Evolutionary conservation across 495 filamentous ascomycete species (phyloP).

Genomic region (Penicillium egyptiacum): DNA sequence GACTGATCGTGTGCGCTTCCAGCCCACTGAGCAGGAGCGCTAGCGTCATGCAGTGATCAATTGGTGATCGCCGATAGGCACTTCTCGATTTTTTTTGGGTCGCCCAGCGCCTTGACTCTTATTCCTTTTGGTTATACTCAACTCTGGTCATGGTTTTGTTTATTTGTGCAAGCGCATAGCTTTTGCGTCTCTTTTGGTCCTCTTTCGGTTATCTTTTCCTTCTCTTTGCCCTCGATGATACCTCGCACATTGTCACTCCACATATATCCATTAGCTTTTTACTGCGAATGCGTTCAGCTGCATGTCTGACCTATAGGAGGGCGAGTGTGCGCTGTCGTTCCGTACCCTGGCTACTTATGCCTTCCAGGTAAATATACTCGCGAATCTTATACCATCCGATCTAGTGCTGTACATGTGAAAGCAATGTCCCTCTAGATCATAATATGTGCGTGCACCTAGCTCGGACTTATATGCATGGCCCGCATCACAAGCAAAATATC

Average conservation of each 20-base stretch:
- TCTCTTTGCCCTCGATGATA: slow-evolving; percentile 15
- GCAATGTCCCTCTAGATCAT: too few species aligned
- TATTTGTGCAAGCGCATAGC: slow-evolving; percentile 3
- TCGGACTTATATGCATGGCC: too few species aligned
- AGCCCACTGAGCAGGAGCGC: slow-evolving; percentile 22
- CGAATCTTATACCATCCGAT: not conserved
- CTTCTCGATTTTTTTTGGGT: not conserved
- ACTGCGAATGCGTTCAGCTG: not conserved
- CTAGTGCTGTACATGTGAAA: not conserved
- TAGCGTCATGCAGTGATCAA: not conserved
- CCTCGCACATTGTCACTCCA: slow-evolving; percentile 11
- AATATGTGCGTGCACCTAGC: too few species aligned
- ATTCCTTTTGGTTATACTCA: not conserved
- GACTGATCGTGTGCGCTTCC: slow-evolving; percentile 9
- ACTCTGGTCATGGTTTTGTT: not conserved
- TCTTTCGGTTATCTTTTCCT: not conserved
- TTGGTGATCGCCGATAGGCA: not conserved
- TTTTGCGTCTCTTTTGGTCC: not conserved
- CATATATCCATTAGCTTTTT: not conserved
- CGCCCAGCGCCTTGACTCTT: not conserved
- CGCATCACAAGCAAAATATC: too few species aligned
- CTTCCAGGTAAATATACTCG: not conserved
- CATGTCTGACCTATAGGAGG: not conserved
- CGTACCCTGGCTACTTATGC: not conserved
- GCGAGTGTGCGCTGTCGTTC: not conserved